Evolutionary conservation across 495 filamentous ascomycete genomes (phyloP), one percentile per base, ranked within the genome.

Genomic region (Aspergillus leporis): DNA sequence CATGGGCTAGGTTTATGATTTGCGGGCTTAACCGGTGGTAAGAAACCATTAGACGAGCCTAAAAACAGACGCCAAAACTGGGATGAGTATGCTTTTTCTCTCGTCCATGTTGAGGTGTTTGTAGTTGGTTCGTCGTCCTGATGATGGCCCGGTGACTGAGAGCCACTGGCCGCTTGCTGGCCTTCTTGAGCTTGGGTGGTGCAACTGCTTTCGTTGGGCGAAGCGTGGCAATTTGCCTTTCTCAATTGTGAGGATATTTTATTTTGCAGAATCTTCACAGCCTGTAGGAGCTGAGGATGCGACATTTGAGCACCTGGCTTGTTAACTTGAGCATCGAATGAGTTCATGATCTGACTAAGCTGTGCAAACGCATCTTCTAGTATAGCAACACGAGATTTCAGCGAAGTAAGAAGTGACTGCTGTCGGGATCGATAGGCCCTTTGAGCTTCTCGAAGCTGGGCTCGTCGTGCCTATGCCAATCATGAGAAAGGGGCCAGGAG

Each of bases 401-500:
- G 43, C 18, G 61, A 53, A 10, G 38, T 28, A 22, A 67, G 49
- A 21, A 56, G 61, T n/a, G 48, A 53, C 53, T 62, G 58, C 51
- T 67, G 65, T 6, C 65, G 61, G 14, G 59, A 61, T 51, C 65
- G 59, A 48, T 67, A 67, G 12, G 65, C 49, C 38, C 62, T 46
- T 30, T 67, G 65, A 5, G 65, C 65, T 40, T 66, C 61, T 23
- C 64, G 64, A 10, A 66, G 51, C 40, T 63, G 64, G 8, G 45
- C 53, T 38, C 64, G 49, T 45, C 64, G 57, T 28, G 25, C 48
- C 61, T 66, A 53, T 30, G 43, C 19, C 18, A 47, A 23, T 7
- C 19, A 47, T 47, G 43, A 47, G 43, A 47, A 47, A 21, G 21
- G 19, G 43, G 19, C 21, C 43, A 47, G 23, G 9, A 22, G 9